Evolutionary conservation across 192 early-diverging fungal genomes (phyloP).

Genomic region (Dimargaris cristalligena): DNA sequence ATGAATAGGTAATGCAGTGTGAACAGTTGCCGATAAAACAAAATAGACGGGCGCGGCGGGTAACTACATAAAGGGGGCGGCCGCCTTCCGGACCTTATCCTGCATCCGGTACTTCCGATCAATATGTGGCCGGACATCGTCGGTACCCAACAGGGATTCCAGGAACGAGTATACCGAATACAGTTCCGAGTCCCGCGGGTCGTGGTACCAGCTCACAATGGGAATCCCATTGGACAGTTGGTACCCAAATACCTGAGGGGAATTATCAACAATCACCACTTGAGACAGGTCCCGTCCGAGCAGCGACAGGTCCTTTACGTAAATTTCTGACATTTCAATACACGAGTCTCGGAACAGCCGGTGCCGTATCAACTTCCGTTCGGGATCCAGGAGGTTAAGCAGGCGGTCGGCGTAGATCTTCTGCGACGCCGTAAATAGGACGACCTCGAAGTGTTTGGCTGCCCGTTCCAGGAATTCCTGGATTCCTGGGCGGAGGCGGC

Average conservation of each 20-base stretch:
- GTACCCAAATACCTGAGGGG: conserved; percentile 57
- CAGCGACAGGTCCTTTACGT: conserved; percentile 51
- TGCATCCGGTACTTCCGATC: conserved; percentile 25
- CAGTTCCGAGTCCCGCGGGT: conserved; percentile 46
- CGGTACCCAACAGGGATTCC: conserved; percentile 33
- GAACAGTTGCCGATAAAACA: background rate
- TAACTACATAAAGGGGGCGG: background rate
- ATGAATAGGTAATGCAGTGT: background rate
- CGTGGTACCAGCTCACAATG: conserved; percentile 57
- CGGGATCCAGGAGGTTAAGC: conserved; percentile 43
- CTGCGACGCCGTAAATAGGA: conserved; percentile 59
- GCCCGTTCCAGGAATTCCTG: conserved; percentile 38
- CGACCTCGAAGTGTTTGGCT: conserved; percentile 45
- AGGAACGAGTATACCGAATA: conserved; percentile 39
- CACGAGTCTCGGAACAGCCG: conserved; percentile 54
- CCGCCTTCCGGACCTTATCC: background rate
- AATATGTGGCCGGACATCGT: conserved; percentile 49
- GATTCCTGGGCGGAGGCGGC: conserved; percentile 47
- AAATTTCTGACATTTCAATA: conserved; percentile 43
- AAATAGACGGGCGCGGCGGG: background rate
- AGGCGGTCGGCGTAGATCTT: conserved; percentile 50
- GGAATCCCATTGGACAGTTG: conserved; percentile 57
- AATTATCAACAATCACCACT: conserved; percentile 52
- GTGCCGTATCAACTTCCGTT: conserved; percentile 39
- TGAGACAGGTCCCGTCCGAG: conserved; percentile 47